Evolutionary conservation across 495 filamentous ascomycete species (phyloP), one percentile per base, ranked within the genome.

Genomic region (Hypoxylon fragiforme): DNA sequence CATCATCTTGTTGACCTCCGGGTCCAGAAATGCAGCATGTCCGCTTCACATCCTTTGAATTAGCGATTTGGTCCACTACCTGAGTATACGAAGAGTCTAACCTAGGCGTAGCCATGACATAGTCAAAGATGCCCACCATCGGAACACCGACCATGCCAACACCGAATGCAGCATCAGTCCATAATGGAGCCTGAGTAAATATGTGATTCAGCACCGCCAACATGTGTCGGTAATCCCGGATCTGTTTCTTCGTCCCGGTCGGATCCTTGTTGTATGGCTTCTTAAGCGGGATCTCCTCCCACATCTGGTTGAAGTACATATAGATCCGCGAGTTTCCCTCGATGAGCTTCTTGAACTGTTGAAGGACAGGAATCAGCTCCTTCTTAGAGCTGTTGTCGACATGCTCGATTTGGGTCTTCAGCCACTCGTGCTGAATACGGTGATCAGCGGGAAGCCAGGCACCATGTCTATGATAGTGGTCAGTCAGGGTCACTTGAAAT

Each of bases 91-190:
- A 68, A 0, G 34, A 74, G 9, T 74, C 79, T 7, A 75, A 85
- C 51, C 74, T 81, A 0, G 80, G 75, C 0, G 87, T 90, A 8
- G 81, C 84, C 84, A 89, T 88, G 3, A 84, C 83, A 74, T 86
- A 89, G 62, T 89, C 85, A 11, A 90, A 78, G 16, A 89, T 75
- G 3, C 85, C 85, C 40, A 78, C 79, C 66, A 89, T 81, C 2
- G 87, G 87, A 1, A 87, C 70, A 0, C 87, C 86, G 18, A 89
- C 82, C 59, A 88, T 75, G 5, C 83, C 84, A 0, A 83, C 78
- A 0, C 78, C 71, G 22, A 67, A 73, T 0, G 70, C 75, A 7
- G 73, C 67, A 30, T 76, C 78, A 18, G 71, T 83, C 83, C 81
- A 88, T 44, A 81, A 73, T 1, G 87, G 86, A 0, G 82, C 84